Evolutionary conservation across 2,329 filamentous ascomycete species (phyloP).

Genomic region (Fusarium praegraminearum): DNA sequence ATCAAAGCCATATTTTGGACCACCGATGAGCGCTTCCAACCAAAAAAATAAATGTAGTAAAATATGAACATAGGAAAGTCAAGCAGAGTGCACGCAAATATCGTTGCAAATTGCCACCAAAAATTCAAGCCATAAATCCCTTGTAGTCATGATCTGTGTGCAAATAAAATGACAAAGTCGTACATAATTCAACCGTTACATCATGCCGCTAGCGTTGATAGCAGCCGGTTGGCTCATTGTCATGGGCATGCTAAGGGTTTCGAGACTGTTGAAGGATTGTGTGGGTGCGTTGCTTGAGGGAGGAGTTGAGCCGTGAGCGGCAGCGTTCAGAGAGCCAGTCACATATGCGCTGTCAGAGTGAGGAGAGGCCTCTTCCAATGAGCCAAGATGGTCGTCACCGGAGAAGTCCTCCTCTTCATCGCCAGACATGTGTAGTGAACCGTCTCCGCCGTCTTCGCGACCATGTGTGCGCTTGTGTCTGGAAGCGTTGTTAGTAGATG

Average conservation of each 20-base stretch:
- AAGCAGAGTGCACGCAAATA: constrained; percentile 36
- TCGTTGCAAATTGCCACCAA: constrained; percentile 41
- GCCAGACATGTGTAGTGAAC: constrained; percentile 73
- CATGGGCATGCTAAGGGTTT: constrained; percentile 74
- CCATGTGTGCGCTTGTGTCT: constrained; percentile 87
- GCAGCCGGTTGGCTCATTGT: constrained; percentile 68
- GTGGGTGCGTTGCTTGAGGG: constrained; percentile 43
- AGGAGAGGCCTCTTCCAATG: constrained; percentile 82
- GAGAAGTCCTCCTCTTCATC: constrained; percentile 87
- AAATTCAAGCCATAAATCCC: constrained; percentile 47
- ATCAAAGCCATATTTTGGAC: constrained; percentile 47
- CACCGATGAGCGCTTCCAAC: constrained; percentile 44
- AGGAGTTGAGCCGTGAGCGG: constrained; percentile 51
- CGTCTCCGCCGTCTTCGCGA: constrained; percentile 71
- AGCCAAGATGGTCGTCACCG: constrained; percentile 85
- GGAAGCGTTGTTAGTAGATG: constrained; percentile 34
- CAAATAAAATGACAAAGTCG: constrained; percentile 45
- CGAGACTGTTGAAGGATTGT: constrained; percentile 67
- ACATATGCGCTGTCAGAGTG: constrained; percentile 75
- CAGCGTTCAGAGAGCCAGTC: constrained; percentile 63
- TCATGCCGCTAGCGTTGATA: constrained; percentile 60
- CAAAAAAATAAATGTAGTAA: constrained; percentile 42
- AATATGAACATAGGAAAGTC: constrained; percentile 45
- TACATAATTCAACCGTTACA: constrained; percentile 51
- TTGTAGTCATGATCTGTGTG: constrained; percentile 47